Conservation (phyloP, 2,329 filamentous ascomycete genomes). For the Microcera coccophila region DNA sequence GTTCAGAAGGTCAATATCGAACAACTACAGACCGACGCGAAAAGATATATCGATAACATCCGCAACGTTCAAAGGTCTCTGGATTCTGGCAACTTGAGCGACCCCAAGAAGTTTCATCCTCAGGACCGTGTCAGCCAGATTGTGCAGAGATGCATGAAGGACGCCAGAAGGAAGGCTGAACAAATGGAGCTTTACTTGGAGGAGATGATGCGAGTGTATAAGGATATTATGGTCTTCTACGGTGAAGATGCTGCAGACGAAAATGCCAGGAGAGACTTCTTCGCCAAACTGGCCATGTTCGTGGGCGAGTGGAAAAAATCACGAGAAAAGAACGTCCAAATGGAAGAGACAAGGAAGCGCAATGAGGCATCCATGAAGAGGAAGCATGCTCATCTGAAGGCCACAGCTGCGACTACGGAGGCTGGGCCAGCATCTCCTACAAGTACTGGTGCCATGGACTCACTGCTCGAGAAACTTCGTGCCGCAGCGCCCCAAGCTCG, state of each 20-base stretch:
- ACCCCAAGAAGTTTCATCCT: slow-evolving; percentile 96
- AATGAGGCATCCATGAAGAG: slow-evolving; percentile 92
- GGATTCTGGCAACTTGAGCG: slow-evolving; percentile 89
- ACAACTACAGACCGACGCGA: slow-evolving; percentile 81
- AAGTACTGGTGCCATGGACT: slow-evolving; percentile 91
- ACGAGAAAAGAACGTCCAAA: slow-evolving; percentile 78
- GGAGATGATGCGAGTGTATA: slow-evolving; percentile 85
- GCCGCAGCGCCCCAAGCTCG: slow-evolving; percentile 86
- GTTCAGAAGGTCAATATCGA: slow-evolving; percentile 94
- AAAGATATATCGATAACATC: slow-evolving; percentile 90
- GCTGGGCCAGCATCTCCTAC: slow-evolving; percentile 60
- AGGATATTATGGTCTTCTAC: slow-evolving; percentile 95
- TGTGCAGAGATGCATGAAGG: slow-evolving; percentile 92
- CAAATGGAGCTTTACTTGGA: slow-evolving; percentile 92
- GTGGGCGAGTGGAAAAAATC: slow-evolving; percentile 95
- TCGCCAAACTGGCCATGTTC: slow-evolving; percentile 86
- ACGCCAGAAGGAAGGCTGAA: slow-evolving; percentile 90
- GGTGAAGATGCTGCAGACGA: slow-evolving; percentile 92
- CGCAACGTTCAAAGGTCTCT: slow-evolving; percentile 89
- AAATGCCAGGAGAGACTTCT: slow-evolving; percentile 91
- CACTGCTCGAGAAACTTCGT: slow-evolving; percentile 86
- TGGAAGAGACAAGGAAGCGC: slow-evolving; percentile 78
- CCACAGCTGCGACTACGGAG: slow-evolving; percentile 49
- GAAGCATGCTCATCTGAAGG: slow-evolving; percentile 70
- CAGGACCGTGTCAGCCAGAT: slow-evolving; percentile 91